These are phyloP conservation scores for Fomitopsis palustris DNA, from an alignment of 1,284 basidiomycete species.

Conservation along the genomic window DNA sequence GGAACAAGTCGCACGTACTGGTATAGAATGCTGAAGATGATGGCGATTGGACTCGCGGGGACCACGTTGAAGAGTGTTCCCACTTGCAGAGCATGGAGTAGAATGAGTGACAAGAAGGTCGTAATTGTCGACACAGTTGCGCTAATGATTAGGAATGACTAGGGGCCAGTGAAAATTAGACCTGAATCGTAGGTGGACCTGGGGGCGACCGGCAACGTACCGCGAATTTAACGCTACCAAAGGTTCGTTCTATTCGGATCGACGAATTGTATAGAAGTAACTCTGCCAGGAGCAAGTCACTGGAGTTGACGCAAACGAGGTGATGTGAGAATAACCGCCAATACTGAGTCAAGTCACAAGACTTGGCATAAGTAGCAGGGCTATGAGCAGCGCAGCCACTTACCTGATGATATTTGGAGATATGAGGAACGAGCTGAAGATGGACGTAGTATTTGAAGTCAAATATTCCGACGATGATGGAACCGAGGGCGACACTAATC, in stretches of 20 bases:
- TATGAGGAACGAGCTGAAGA: conserved; percentile 38
- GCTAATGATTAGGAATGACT: conserved; percentile 78
- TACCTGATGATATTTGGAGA: conserved; percentile 40
- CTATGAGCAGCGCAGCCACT: not conserved
- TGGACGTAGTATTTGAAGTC: conserved; percentile 88
- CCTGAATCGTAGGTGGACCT: not conserved
- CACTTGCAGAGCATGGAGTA: conserved; percentile 49
- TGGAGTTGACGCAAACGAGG: conserved; percentile 78
- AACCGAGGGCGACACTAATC: conserved; percentile 63
- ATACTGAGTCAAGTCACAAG: conserved; percentile 49
- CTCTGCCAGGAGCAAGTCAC: conserved; percentile 79
- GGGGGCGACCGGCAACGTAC: conserved; percentile 42
- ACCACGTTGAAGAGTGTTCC: conserved; percentile 61
- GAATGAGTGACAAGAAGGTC: conserved; percentile 59
- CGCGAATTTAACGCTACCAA: conserved; percentile 87
- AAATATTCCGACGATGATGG: conserved; percentile 72
- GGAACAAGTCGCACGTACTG: conserved; percentile 80
- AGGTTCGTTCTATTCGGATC: conserved; percentile 78
- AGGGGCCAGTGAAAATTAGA: conserved; percentile 9
- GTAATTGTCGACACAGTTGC: conserved; percentile 63
- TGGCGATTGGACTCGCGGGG: conserved; percentile 70
- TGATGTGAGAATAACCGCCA: conserved; percentile 82
- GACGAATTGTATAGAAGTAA: conserved; percentile 74
- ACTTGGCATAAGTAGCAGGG: not conserved
- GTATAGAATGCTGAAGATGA: conserved; percentile 75